Evolutionary conservation across 345 rosid species (phyloP).

Genomic region (Ailanthus altissimus): DNA sequence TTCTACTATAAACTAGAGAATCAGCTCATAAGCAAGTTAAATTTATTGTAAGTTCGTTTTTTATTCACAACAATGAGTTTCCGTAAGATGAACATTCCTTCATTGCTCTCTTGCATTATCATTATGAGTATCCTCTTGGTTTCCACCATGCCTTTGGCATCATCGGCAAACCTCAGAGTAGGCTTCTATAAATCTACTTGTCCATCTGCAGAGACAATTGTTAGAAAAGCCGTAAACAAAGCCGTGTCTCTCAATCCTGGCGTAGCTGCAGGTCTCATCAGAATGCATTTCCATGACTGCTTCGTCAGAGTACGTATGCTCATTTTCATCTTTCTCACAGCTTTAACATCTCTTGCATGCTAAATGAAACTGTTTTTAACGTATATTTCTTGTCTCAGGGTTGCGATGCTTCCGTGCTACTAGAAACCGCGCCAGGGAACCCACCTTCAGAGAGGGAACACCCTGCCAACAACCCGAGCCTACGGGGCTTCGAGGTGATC

Average conservation of each 20-base stretch:
- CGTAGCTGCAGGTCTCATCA: conserved; percentile 36
- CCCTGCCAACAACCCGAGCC: conserved; percentile 41
- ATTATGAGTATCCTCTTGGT: not conserved
- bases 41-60: not conserved
- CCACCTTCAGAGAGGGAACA: conserved; percentile 40
- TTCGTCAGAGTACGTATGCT: conserved; percentile 33
- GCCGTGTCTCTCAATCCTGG: conserved; percentile 29
- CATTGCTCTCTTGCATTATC: not conserved
- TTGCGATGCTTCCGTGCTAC: conserved; percentile 54
- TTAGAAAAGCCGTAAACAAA: conserved; percentile 26
- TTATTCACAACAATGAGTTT: not conserved
- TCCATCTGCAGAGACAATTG: conserved; percentile 28
- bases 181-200: conserved; percentile 30
- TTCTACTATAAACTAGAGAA: not conserved
- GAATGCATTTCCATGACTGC: conserved; percentile 45
- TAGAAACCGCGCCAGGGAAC: conserved; percentile 30
- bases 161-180: conserved; percentile 21
- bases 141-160: conserved; percentile 16
- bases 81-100: not conserved
- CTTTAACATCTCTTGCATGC: too few species aligned
- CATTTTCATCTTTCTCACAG: not conserved
- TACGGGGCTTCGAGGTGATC: conserved; percentile 52
- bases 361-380: not conserved
- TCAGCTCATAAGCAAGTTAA: not conserved
- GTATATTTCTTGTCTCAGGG: conserved; percentile 29